phyloP scores from a whole-genome alignment of 1,284 basidiomycete species.

The Ceratobasidium sp. region DNA sequence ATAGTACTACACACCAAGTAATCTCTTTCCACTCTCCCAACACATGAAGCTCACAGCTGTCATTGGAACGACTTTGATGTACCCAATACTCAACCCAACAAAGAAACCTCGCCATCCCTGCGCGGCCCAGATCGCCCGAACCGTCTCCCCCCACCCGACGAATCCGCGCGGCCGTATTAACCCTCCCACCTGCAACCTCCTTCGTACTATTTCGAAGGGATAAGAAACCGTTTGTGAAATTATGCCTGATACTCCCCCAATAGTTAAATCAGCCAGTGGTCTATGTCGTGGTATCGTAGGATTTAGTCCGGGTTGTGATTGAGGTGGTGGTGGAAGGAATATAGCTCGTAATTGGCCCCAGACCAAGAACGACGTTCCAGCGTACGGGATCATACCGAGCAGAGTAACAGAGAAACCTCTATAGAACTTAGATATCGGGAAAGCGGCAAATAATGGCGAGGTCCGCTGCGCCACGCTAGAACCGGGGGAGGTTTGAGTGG shows the following conservation, averaged over 20 bases:
- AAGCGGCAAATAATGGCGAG: constrained; percentile 58
- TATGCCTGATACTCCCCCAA: constrained; percentile 93
- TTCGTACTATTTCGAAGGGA: constrained; percentile 94
- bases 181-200: constrained; percentile 97
- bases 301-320: constrained; percentile 60
- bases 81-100: constrained; percentile 93
- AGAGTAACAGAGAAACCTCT: constrained; percentile 96
- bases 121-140: constrained; percentile 74
- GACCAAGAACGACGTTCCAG: constrained; percentile 94
- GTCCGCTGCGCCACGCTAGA: constrained; percentile 49
- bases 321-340: constrained; percentile 64
- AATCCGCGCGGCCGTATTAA: constrained; percentile 77
- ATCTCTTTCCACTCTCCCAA: constrained; percentile 80
- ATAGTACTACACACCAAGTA: constrained; percentile 68
- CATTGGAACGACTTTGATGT: constrained; percentile 98
- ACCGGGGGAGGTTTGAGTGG: constrained; percentile 49
- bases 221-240: constrained; percentile 94
- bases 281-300: constrained; percentile 65
- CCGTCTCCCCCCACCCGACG: constrained; percentile 85
- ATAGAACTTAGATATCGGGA: constrained; percentile 91
- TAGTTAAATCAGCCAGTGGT: constrained; percentile 69
- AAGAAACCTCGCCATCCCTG: constrained; percentile 92
- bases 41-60: constrained; percentile 85
- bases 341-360: constrained; percentile 87
- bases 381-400: constrained; percentile 95